A percentile compares a stretch with the other conserved stretches of the same genome.
Evolutionary conservation across 2,329 filamentous ascomycete species (phyloP).

Genomic region (Sclerotiophoma versabilis): DNA sequence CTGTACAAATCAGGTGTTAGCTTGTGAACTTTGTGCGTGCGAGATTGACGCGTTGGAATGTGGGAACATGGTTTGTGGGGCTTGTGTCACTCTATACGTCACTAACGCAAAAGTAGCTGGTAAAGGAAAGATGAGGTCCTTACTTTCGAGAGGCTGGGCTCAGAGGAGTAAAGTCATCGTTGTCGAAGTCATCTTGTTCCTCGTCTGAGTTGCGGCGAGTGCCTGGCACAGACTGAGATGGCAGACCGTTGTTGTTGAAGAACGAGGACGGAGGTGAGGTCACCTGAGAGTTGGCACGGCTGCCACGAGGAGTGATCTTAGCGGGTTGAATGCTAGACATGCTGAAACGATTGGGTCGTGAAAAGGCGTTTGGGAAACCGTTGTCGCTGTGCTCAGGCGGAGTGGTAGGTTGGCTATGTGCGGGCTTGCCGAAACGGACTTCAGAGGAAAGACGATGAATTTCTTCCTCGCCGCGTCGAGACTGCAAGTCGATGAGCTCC

Average conservation of each 20-base stretch:
- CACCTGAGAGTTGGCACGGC: constrained; percentile 78
- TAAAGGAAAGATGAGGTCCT: constrained; percentile 28
- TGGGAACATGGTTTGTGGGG: constrained; percentile 18
- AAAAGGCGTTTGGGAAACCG: constrained; percentile 80
- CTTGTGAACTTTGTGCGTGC: constrained; percentile 17
- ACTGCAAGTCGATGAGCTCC: constrained; percentile 85
- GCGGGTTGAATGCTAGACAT: constrained; percentile 80
- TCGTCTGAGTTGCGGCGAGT: constrained; percentile 88
- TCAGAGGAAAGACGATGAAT: constrained; percentile 86
- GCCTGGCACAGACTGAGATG: constrained; percentile 84
- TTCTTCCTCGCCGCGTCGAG: constrained; percentile 82
- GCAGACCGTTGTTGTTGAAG: constrained; percentile 66
- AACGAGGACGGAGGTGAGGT: constrained; percentile 72
- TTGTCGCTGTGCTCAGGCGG: constrained; percentile 90
- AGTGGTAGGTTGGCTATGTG: constrained; percentile 91
- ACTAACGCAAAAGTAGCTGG: constrained; percentile 1
- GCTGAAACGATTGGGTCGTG: constrained; percentile 86
- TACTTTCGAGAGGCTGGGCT: constrained; percentile 48
- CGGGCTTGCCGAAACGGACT: constrained; percentile 68
- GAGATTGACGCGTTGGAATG: constrained; percentile 34
- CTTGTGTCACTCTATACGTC: constrained; percentile 20
- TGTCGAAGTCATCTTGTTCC: constrained; percentile 83
- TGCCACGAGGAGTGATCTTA: constrained; percentile 68
- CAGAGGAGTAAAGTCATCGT: constrained; percentile 64
- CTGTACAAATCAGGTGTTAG: constrained; percentile 54